Evolutionary conservation across 2,329 filamentous ascomycete species (phyloP).

Genomic region (Botrytis fragariae): DNA sequence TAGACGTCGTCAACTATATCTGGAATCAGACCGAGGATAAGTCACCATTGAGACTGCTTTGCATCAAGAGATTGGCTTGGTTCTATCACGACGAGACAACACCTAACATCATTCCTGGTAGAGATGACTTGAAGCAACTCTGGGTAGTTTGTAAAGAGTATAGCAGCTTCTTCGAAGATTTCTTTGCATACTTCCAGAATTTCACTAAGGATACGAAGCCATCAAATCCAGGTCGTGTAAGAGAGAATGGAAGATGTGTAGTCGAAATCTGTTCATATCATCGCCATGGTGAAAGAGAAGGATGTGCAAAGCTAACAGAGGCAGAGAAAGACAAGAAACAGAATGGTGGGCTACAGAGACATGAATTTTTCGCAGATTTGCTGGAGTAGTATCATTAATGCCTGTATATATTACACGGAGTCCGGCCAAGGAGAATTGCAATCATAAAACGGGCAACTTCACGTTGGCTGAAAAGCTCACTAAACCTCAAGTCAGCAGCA

Average conservation of each 20-base stretch:
- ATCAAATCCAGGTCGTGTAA: not conserved
- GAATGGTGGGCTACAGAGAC: not conserved
- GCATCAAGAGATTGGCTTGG: not conserved
- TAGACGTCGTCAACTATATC: not conserved
- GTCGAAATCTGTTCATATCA: not conserved
- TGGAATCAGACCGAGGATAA: not conserved
- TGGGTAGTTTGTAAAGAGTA: not conserved
- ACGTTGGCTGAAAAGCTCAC: no score
- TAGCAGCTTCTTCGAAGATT: not conserved
- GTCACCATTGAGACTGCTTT: not conserved
- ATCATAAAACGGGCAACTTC: no score
- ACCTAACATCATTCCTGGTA: not conserved
- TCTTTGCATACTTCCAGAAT: not conserved
- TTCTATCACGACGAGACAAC: not conserved
- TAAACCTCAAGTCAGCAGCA: no score
- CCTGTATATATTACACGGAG: no score
- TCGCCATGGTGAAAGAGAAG: not conserved
- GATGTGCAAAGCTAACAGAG: not conserved
- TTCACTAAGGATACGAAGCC: not conserved
- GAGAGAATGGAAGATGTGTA: not conserved
- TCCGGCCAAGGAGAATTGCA: no score
- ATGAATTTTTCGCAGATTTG: no score
- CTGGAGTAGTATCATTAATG: no score
- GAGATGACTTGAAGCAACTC: not conserved
- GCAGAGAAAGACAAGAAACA: not conserved